Evolutionary conservation across 1,139 yeast species (phyloP).

Genomic region (Kluyveromyces marxianus): DNA sequence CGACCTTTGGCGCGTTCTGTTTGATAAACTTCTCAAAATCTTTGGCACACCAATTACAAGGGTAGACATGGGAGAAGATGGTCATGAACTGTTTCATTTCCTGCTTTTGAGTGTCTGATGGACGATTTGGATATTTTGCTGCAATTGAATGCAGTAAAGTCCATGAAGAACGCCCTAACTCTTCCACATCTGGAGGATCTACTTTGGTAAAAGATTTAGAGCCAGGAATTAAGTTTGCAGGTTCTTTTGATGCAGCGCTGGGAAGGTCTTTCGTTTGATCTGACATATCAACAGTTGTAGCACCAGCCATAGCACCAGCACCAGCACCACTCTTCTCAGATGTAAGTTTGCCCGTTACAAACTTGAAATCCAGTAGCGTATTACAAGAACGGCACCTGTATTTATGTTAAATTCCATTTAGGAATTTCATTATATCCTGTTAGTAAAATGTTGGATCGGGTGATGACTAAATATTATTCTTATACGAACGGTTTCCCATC

Average conservation of each 20-base stretch:
- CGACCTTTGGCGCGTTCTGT: slow-evolving; percentile 57
- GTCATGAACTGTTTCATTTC: slow-evolving; percentile 66
- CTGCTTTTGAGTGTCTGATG: slow-evolving; percentile 51
- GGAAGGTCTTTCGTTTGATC: slow-evolving; percentile 12
- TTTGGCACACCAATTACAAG: slow-evolving; percentile 90
- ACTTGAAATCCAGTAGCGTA: slow-evolving; percentile 64
- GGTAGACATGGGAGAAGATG: slow-evolving; percentile 75
- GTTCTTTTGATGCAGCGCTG: not conserved
- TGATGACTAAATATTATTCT: too few species aligned
- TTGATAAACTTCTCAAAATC: slow-evolving; percentile 66
- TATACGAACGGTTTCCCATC: slow-evolving; percentile 87
- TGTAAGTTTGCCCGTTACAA: slow-evolving; percentile 37
- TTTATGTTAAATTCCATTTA: slow-evolving; percentile 24
- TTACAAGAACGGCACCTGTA: slow-evolving; percentile 71
- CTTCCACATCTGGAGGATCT: slow-evolving; percentile 83
- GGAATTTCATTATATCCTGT: too few species aligned
- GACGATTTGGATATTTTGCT: slow-evolving; percentile 74
- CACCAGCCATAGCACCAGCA: slow-evolving; percentile 1
- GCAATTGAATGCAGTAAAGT: slow-evolving; percentile 85
- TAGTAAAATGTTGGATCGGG: too few species aligned
- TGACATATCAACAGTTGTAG: slow-evolving; percentile 17
- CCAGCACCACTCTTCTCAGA: slow-evolving; percentile 8
- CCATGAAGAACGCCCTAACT: slow-evolving; percentile 86
- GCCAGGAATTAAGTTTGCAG: slow-evolving; percentile 12
- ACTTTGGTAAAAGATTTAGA: slow-evolving; percentile 35